phyloP scores from a whole-genome alignment of 176 grass and related monocot species.

The Triticum dicoccoides region DNA sequence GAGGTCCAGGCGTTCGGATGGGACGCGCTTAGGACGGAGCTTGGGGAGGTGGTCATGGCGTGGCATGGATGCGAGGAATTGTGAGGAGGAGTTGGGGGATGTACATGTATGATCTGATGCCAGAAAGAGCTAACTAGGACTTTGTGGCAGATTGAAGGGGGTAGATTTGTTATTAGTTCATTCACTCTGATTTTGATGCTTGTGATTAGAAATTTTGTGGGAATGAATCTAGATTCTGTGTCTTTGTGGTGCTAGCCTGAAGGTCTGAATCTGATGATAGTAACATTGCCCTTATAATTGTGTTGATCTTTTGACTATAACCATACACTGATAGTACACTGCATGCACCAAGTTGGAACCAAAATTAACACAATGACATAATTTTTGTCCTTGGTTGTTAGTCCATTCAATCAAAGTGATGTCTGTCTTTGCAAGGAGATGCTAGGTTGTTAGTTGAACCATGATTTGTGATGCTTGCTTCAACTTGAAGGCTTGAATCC shows the following conservation, averaged over 20 bases:
- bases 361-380: background rate
- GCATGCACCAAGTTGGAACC: background rate
- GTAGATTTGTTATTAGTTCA: conserved; percentile 33
- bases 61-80: conserved; percentile 60
- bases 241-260: background rate
- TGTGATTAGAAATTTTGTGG: background rate
- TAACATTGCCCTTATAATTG: background rate
- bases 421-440: background rate
- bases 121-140: conserved; percentile 1
- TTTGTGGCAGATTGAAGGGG: background rate
- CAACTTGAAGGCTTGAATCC: background rate
- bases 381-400: background rate
- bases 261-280: background rate
- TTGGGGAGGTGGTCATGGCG: conserved; percentile 62
- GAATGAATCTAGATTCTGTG: background rate
- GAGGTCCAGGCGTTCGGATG: conserved; percentile 51
- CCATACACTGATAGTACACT: background rate
- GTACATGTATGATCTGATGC: conserved; percentile 23
- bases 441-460: background rate
- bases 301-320: background rate
- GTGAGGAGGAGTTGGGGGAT: background rate
- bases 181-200: conserved; percentile 12
- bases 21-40: conserved; percentile 66
- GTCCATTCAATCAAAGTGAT: conserved; percentile 17
- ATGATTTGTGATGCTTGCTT: conserved; percentile 2